Conservation (phyloP, 345 rosid species). For the Litchi chinensis region DNA sequence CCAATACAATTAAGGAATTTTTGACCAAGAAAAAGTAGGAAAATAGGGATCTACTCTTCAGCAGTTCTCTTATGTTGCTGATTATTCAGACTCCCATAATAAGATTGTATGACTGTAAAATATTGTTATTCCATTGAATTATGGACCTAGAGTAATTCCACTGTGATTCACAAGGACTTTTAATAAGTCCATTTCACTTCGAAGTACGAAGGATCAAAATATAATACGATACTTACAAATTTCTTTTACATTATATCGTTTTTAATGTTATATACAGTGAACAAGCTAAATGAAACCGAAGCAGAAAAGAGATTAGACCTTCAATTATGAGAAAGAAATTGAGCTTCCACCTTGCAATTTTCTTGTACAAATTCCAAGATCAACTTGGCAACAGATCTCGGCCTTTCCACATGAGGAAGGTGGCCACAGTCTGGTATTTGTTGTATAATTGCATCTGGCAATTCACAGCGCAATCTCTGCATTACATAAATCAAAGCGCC, state of each 20-base stretch:
- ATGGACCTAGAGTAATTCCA: neutral
- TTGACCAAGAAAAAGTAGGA: too few species aligned
- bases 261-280: neutral
- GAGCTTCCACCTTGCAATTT: slow-evolving; percentile 38
- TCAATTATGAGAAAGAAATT: slow-evolving; percentile 28
- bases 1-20: too few species aligned
- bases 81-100: too few species aligned
- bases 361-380: slow-evolving; percentile 61
- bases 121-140: neutral
- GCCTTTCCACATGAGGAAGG: slow-evolving; percentile 87
- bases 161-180: neutral
- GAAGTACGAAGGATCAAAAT: neutral
- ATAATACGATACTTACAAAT: neutral
- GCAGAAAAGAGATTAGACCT: slow-evolving; percentile 18
- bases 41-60: too few species aligned
- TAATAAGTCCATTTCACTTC: neutral
- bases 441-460: slow-evolving; percentile 58
- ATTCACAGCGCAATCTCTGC: slow-evolving; percentile 75
- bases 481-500: slow-evolving; percentile 6
- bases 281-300: slow-evolving; percentile 19
- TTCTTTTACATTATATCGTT: neutral
- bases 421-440: slow-evolving; percentile 90
- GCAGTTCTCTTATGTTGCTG: too few species aligned
- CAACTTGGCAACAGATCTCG: slow-evolving; percentile 53
- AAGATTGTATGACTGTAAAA: neutral